Evolutionary conservation across 805 yeast species (phyloP).

Genomic region (Pachysolen tannophilus): DNA sequence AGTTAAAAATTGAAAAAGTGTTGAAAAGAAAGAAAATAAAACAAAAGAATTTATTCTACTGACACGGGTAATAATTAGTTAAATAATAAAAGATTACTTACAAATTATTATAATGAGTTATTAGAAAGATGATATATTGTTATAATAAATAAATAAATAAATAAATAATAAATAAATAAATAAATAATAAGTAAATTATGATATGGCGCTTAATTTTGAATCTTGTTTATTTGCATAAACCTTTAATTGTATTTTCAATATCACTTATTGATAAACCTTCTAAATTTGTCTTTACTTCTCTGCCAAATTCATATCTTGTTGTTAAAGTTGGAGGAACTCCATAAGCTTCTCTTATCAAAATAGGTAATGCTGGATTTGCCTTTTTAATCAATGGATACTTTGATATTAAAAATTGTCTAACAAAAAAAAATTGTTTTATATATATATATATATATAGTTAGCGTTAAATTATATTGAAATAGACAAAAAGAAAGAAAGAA

Average conservation of each 20-base stretch:
- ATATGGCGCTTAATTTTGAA: too few species aligned
- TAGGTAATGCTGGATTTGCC: slow-evolving; percentile 59
- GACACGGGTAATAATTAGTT: too few species aligned
- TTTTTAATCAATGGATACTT: slow-evolving; percentile 61
- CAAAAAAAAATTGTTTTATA: background rate
- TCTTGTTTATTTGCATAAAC: too few species aligned
- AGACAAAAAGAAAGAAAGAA: background rate
- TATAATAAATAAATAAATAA: too few species aligned
- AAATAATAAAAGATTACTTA: too few species aligned
- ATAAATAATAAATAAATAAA: too few species aligned
- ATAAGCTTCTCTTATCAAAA: slow-evolving; percentile 69
- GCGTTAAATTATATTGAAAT: background rate
- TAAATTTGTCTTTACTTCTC: slow-evolving; percentile 39
- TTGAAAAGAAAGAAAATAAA: too few species aligned
- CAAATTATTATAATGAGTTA: too few species aligned
- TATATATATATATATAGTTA: slow-evolving; percentile 1
- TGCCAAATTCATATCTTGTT: slow-evolving; percentile 60
- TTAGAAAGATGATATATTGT: too few species aligned
- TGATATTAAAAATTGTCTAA: slow-evolving; percentile 49
- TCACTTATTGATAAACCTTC: slow-evolving; percentile 40
- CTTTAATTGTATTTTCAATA: slow-evolving; percentile 29
- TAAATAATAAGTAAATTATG: too few species aligned
- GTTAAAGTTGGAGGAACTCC: slow-evolving; percentile 68
- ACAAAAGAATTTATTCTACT: too few species aligned
- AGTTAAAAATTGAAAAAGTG: too few species aligned